Evolutionary conservation across 2,329 filamentous ascomycete genomes (phyloP).

Genomic region (Teratosphaeria gauchensis): DNA sequence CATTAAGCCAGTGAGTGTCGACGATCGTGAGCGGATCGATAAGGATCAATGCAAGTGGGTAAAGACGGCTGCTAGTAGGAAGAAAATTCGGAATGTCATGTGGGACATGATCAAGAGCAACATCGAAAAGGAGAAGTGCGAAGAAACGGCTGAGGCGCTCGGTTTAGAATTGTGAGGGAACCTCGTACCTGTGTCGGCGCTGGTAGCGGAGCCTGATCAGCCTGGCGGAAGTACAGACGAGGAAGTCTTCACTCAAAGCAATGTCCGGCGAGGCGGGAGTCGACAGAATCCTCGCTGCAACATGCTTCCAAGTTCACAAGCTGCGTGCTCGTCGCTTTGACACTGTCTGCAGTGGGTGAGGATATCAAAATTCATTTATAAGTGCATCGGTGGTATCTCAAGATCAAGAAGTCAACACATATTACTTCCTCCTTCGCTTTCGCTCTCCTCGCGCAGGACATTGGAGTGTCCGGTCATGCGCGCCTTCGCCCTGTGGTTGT

Average conservation of each 20-base stretch:
- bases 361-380: not conserved
- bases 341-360: not conserved
- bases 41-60: slow-evolving; percentile 37
- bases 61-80: slow-evolving; percentile 31
- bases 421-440: not conserved
- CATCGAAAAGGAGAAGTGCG: slow-evolving; percentile 38
- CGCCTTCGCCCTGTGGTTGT: too few relatives aligned
- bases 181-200: not conserved
- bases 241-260: too few relatives aligned
- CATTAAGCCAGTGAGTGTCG: slow-evolving; percentile 37
- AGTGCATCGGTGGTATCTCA: not conserved
- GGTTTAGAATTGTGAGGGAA: slow-evolving; percentile 13
- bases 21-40: slow-evolving; percentile 40
- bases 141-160: slow-evolving; percentile 29
- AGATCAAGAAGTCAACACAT: not conserved
- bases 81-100: slow-evolving; percentile 41
- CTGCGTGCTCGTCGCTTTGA: not conserved
- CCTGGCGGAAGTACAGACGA: too few relatives aligned
- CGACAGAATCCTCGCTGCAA: not conserved
- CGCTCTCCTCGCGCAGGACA: too few relatives aligned
- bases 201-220: too few relatives aligned
- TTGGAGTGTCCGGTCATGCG: too few relatives aligned
- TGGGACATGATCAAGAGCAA: slow-evolving; percentile 42
- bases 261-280: not conserved
- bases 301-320: not conserved